Conservation (phyloP, 257 asterid species). For the Verbascum thapsus region DNA sequence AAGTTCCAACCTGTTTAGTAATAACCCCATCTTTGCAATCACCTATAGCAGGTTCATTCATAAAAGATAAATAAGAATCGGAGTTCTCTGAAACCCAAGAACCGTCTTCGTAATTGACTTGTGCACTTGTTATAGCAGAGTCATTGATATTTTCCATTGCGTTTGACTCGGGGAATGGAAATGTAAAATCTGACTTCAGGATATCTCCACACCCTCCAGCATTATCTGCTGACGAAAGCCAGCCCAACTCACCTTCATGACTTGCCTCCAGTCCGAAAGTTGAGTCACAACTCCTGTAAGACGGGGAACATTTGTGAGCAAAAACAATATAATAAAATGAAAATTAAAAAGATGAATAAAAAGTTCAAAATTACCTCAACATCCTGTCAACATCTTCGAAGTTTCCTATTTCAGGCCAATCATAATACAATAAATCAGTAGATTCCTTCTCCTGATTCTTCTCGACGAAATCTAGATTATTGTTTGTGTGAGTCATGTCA, state of each 20-base stretch:
- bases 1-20: conserved; percentile 46
- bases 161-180: conserved; percentile 51
- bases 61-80: conserved; percentile 42
- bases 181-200: conserved; percentile 48
- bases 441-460: conserved; percentile 57
- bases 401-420: conserved; percentile 83
- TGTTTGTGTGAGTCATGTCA: conserved; percentile 46
- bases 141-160: conserved; percentile 38
- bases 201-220: conserved; percentile 50
- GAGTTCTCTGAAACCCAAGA: conserved; percentile 48
- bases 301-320: conserved; percentile 24
- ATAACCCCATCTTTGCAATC: conserved; percentile 42
- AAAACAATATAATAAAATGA: conserved; percentile 20
- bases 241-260: conserved; percentile 60
- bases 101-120: conserved; percentile 37
- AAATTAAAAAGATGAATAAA: conserved; percentile 14
- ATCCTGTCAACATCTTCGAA: conserved; percentile 88
- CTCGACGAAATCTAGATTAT: conserved; percentile 53
- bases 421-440: conserved; percentile 56
- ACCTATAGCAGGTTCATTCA: conserved; percentile 38
- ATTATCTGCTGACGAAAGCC: conserved; percentile 70
- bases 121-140: conserved; percentile 37
- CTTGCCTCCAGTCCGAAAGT: conserved; percentile 72
- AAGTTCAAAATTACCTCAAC: conserved; percentile 60
- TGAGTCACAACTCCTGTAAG: conserved; percentile 76